phyloP scores from a whole-genome alignment of 768 basidiomycete species.

The Scleroderma citrinum region DNA sequence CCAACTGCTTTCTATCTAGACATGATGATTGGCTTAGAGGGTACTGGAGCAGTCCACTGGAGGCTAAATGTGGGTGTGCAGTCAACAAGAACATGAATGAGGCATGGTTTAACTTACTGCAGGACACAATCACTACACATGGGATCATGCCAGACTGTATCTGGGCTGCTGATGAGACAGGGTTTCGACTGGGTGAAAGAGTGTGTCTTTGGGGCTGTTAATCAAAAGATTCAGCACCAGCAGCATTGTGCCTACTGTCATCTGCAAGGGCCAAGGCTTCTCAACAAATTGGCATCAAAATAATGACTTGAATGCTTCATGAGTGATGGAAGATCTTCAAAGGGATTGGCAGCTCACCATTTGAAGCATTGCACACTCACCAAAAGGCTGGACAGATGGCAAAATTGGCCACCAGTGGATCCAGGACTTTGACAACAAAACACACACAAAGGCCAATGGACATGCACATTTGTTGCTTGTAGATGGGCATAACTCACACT shows the following conservation, averaged over 20 bases:
- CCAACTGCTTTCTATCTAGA: too few species aligned
- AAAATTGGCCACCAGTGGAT: slow-evolving; percentile 23
- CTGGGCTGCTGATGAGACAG: slow-evolving; percentile 15
- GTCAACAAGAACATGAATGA: too few species aligned
- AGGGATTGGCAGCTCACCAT: too few species aligned
- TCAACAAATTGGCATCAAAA: slow-evolving; percentile 15
- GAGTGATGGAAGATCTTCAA: too few species aligned
- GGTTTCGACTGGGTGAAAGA: slow-evolving; percentile 5
- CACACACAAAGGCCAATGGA: slow-evolving; percentile 28
- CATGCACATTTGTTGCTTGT: slow-evolving; percentile 31
- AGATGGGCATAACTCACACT: slow-evolving; percentile 44
- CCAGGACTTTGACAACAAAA: slow-evolving; percentile 28
- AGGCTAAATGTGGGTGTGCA: too few species aligned
- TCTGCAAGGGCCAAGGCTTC: slow-evolving; percentile 20
- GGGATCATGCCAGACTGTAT: slow-evolving; percentile 5
- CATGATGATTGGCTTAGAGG: too few species aligned
- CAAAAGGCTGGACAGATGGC: slow-evolving; percentile 26
- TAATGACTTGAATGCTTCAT: slow-evolving; percentile 15
- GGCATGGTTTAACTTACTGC: slow-evolving; percentile 33
- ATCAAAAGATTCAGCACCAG: slow-evolving; percentile 11
- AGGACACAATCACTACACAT: slow-evolving; percentile 11
- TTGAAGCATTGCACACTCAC: slow-evolving; percentile 9
- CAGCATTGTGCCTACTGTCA: slow-evolving; percentile 32
- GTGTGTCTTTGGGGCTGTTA: slow-evolving; percentile 4
- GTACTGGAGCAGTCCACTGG: too few species aligned